Evolutionary conservation across 2,329 filamentous ascomycete genomes (phyloP), one percentile per base, ranked within the genome.

Genomic region (Drechslerella dactyloides): DNA sequence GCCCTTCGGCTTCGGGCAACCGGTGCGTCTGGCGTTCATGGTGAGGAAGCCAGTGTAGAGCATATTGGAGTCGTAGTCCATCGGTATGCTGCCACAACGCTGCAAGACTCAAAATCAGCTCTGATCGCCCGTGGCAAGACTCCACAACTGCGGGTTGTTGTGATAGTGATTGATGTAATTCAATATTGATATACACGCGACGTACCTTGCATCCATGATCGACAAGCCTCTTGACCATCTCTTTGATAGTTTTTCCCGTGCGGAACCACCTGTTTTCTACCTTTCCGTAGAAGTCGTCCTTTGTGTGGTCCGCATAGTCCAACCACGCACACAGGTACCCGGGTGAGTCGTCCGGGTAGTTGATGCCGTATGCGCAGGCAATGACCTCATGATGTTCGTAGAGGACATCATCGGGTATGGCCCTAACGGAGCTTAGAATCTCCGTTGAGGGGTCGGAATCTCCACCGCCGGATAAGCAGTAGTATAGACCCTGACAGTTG

Each of bases 291-390:
- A 54, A 70, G 8, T 33, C 52, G 4, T 30, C 10, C 1, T 21
- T 48, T 24, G 27, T 17, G 21, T 56, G 51, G 15, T 23, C 27
- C 1, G 13, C 65, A 37, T 44, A 70, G 19, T 70, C 40, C 8
- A 70, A 15, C 65, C 65, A 70, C 4, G 65, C 65, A 53, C 65
- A 70, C 5, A 70, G 53, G n/a, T 19, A 58, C 2, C 53, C 53
- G 13, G 51, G 19, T 8, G 11, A 4, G 17, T 10, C 15, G 13
- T 33, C 17, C 1, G 56, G 24, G 21, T 10, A 51, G 2, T 15
- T 2, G n/a, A 58, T 57, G 2, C 65, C 52, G 1, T 24, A 7
- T 13, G 44, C 46, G 24, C 65, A 70, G 7, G 65, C 65, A 19
- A 70, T 63, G 15, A 50, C 48, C 23, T 70, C 33, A 11, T 23